A percentile compares a stretch with the other conserved stretches of the same genome.
Conservation (phyloP, 2,329 filamentous ascomycete genomes). For the Hypoxylon sp. region DNA sequence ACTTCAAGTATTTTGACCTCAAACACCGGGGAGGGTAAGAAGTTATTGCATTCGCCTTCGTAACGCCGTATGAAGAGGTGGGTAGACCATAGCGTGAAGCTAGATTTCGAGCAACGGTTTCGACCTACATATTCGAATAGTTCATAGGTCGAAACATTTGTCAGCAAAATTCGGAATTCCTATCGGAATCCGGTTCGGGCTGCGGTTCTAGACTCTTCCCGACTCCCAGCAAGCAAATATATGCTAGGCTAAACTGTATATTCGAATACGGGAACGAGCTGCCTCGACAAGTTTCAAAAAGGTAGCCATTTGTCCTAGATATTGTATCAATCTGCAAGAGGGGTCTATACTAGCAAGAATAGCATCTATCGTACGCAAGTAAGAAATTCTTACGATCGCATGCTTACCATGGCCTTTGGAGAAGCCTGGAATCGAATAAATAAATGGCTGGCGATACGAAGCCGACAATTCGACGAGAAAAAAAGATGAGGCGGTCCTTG, state of each 20-base stretch:
- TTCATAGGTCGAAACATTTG: constrained; percentile 5
- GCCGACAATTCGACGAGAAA: background rate
- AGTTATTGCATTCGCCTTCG: background rate
- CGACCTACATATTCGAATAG: background rate
- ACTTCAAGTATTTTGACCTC: background rate
- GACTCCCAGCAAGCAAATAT: constrained; percentile 1
- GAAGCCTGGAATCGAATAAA: background rate
- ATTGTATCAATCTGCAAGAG: too few relatives aligned
- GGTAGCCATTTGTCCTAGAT: too few relatives aligned
- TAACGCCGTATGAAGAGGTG: background rate
- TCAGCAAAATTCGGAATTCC: constrained; percentile 1
- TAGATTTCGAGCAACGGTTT: background rate
- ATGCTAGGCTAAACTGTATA: background rate
- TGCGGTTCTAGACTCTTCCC: background rate
- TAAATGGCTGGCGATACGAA: background rate
- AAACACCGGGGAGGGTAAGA: background rate
- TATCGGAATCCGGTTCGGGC: constrained; percentile 21
- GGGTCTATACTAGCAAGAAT: background rate
- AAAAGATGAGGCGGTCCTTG: background rate
- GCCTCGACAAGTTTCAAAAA: too few relatives aligned
- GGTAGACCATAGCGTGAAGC: background rate
- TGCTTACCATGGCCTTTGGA: background rate
- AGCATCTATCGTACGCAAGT: background rate
- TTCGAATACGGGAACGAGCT: background rate
- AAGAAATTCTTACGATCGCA: background rate